Conservation (phyloP, 495 filamentous ascomycete species). For the Xylaria nigripes region DNA sequence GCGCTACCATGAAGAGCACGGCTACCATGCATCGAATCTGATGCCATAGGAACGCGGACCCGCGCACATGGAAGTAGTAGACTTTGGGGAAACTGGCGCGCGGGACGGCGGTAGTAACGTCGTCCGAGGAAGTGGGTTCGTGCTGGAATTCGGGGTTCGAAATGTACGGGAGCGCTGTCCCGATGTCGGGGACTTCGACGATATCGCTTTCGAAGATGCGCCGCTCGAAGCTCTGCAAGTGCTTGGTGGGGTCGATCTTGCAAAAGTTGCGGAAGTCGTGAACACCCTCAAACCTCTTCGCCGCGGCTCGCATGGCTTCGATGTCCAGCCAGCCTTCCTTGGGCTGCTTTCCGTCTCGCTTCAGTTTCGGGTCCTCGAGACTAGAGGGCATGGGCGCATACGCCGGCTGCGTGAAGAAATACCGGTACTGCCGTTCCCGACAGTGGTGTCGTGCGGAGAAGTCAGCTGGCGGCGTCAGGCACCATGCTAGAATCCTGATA, state of each 20-base stretch:
- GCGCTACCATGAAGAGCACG: slow-evolving; percentile 83
- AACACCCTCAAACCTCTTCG: slow-evolving; percentile 64
- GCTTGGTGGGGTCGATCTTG: slow-evolving; percentile 78
- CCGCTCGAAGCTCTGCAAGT: slow-evolving; percentile 72
- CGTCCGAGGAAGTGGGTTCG: slow-evolving; percentile 4
- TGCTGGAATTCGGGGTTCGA: slow-evolving; percentile 19
- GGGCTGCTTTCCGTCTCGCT: slow-evolving; percentile 14
- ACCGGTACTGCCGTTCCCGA: slow-evolving; percentile 77
- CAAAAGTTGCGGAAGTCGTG: slow-evolving; percentile 98
- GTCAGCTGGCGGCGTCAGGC: slow-evolving; percentile 62
- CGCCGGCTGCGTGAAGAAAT: slow-evolving; percentile 94
- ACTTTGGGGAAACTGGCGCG: slow-evolving; percentile 49
- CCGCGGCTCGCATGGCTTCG: slow-evolving; percentile 73
- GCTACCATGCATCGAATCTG: slow-evolving; percentile 89
- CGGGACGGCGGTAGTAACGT: too few species aligned
- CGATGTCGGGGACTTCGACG: slow-evolving; percentile 50
- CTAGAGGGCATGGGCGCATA: slow-evolving; percentile 52
- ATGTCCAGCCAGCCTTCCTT: slow-evolving; percentile 62
- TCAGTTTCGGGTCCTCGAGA: slow-evolving; percentile 23
- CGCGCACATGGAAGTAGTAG: slow-evolving; percentile 78
- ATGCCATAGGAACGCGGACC: slow-evolving; percentile 96
- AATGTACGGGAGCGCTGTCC: slow-evolving; percentile 38
- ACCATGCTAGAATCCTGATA: slow-evolving; percentile 89
- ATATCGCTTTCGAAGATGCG: slow-evolving; percentile 70
- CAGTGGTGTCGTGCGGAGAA: slow-evolving; percentile 95